Percentiles rank a stretch among this genome's conserved stretches.
phyloP scores from a whole-genome alignment of 257 asterid genomes.

The Solanum chilense region DNA sequence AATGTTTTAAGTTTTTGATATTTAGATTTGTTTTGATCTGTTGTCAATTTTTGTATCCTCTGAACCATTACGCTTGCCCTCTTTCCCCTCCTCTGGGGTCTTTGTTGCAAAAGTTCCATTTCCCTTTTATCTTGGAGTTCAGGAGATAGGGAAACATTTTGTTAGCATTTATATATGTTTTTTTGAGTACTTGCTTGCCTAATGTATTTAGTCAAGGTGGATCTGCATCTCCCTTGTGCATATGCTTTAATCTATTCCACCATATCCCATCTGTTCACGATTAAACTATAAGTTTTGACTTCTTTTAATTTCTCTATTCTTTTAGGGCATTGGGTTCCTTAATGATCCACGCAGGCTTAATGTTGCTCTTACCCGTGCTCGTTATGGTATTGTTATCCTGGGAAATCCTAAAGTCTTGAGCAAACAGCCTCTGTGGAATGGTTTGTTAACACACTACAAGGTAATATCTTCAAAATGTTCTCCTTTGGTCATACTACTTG shows the following conservation, averaged over 20 bases:
- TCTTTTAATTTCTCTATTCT: not conserved
- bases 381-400: conserved; percentile 92
- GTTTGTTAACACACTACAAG: conserved; percentile 90
- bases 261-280: not conserved
- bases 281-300: not conserved
- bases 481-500: not conserved
- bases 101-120: not conserved
- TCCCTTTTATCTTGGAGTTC: not conserved
- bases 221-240: not conserved
- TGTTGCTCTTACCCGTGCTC: conserved; percentile 99
- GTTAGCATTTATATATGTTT: not conserved
- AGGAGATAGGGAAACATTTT: not conserved
- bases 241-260: not conserved
- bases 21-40: not conserved
- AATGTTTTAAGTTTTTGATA: not conserved
- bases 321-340: conserved; percentile 96
- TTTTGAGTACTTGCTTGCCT: not conserved
- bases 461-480: conserved; percentile 23
- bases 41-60: not conserved
- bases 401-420: conserved; percentile 99
- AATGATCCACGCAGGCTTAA: conserved; percentile 98
- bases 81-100: not conserved
- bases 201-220: not conserved
- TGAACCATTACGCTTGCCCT: not conserved
- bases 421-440: conserved; percentile 95